These are phyloP conservation scores for Cladosporium phlei DNA, from an alignment of 2,329 filamentous ascomycete species.

Conservation along the genomic window DNA sequence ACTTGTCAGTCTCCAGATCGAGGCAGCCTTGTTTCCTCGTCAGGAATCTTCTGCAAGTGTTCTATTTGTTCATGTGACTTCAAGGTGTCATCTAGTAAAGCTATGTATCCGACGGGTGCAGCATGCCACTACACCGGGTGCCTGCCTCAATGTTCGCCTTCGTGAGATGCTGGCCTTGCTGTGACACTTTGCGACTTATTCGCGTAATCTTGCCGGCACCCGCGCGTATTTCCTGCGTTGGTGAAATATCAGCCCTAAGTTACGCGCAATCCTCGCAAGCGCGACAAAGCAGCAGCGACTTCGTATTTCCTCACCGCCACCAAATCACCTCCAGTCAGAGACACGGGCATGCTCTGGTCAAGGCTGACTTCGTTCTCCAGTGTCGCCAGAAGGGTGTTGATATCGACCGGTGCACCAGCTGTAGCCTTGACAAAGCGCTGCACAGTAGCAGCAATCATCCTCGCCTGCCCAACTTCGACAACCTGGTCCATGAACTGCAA, in stretches of 20 bases:
- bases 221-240: neutral
- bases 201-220: neutral
- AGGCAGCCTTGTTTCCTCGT: too few relatives aligned
- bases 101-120: neutral
- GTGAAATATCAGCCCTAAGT: slow-evolving; percentile 27
- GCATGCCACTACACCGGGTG: neutral
- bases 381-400: slow-evolving; percentile 19
- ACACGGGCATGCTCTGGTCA: slow-evolving; percentile 21
- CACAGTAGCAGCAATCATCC: slow-evolving; percentile 24
- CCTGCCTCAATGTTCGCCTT: too few relatives aligned
- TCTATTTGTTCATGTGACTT: too few relatives aligned
- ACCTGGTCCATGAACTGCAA: slow-evolving; percentile 29
- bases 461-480: slow-evolving; percentile 30
- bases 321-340: slow-evolving; percentile 27
- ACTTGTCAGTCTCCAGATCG: too few relatives aligned
- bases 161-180: too few relatives aligned
- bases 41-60: too few relatives aligned
- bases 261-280: slow-evolving; percentile 23
- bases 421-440: slow-evolving; percentile 19
- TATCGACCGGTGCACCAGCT: slow-evolving; percentile 16
- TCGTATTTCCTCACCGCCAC: slow-evolving; percentile 29
- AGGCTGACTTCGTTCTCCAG: slow-evolving; percentile 21
- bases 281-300: slow-evolving; percentile 28
- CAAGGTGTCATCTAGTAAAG: too few relatives aligned
- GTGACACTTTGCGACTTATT: too few relatives aligned